Percentiles rank a stretch among this genome's conserved stretches.
These are phyloP conservation scores for Exophiala sp. DNA, from an alignment of 2,329 filamentous ascomycete species.

Conservation along the genomic window DNA sequence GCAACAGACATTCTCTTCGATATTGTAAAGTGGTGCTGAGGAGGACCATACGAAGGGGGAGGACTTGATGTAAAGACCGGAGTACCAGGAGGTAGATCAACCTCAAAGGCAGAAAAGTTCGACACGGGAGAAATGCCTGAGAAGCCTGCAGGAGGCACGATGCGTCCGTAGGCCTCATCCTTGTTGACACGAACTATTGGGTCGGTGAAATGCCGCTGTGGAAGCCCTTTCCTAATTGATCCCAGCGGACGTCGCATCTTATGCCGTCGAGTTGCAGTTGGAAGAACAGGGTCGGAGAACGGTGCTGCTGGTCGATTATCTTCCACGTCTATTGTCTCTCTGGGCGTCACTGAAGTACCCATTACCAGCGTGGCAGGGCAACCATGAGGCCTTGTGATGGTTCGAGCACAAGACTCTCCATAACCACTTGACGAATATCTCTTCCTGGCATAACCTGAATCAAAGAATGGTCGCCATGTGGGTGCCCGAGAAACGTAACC, in stretches of 20 bases:
- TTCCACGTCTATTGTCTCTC: constrained; percentile 6
- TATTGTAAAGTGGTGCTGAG: constrained; percentile 19
- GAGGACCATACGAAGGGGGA: constrained; percentile 14
- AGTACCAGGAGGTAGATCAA: constrained; percentile 28
- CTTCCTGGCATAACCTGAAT: constrained; percentile 37
- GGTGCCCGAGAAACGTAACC: constrained; percentile 10
- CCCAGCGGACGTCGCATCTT: constrained; percentile 33
- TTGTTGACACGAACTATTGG: constrained; percentile 25
- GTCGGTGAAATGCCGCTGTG: constrained; percentile 27
- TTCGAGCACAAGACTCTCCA: constrained; percentile 15
- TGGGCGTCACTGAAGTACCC: constrained; percentile 17
- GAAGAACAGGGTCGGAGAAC: background rate
- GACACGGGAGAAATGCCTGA: constrained; percentile 30
- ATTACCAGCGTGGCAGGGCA: constrained; percentile 19
- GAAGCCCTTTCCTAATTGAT: constrained; percentile 29
- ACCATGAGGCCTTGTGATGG: constrained; percentile 10
- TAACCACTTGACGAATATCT: constrained; percentile 35
- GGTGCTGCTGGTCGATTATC: constrained; percentile 3
- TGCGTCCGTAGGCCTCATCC: constrained; percentile 25
- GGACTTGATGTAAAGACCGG: constrained; percentile 28
- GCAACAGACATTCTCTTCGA: constrained; percentile 54
- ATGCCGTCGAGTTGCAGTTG: constrained; percentile 14
- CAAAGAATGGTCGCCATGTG: constrained; percentile 41
- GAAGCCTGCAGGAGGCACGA: constrained; percentile 19
- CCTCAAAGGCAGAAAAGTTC: constrained; percentile 31